Evolutionary conservation across 106 monocot genomes (phyloP).

Genomic region (Phalaenopsis aphrodite): DNA sequence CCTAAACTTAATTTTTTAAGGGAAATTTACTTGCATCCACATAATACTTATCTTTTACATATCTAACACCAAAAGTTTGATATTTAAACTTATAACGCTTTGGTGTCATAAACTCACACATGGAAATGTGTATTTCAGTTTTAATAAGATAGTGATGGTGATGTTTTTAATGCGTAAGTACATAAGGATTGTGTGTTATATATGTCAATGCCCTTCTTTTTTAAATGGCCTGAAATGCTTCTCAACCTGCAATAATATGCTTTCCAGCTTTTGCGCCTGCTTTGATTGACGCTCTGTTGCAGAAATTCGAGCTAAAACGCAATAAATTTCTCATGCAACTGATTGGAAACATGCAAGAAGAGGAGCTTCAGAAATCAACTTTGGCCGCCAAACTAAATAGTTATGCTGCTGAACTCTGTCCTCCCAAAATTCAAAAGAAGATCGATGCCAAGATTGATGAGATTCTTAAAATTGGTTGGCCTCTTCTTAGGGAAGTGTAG

Average conservation of each 20-base stretch:
- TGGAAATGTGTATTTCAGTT: too few species aligned
- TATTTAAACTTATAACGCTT: too few species aligned
- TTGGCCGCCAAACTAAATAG: constrained; percentile 76
- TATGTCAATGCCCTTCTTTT: background rate
- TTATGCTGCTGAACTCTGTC: constrained; percentile 72
- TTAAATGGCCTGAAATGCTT: background rate
- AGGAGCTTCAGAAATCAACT: constrained; percentile 49
- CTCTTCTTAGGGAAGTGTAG: constrained; percentile 61
- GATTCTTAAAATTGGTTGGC: constrained; percentile 68
- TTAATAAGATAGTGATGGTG: too few species aligned
- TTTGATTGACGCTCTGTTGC: background rate
- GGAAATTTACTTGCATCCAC: background rate
- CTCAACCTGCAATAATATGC: background rate
- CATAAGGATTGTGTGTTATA: too few species aligned
- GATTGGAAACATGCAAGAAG: constrained; percentile 78
- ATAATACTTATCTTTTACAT: too few species aligned
- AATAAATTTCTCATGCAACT: constrained; percentile 61
- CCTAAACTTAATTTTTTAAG: background rate
- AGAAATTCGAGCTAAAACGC: constrained; percentile 94
- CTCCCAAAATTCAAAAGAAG: constrained; percentile 50
- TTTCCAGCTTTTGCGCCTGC: too few species aligned
- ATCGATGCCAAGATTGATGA: constrained; percentile 69
- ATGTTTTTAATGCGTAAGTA: too few species aligned
- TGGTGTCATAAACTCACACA: too few species aligned
- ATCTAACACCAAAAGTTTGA: too few species aligned